Evolutionary conservation across 164 flowering plant genomes (phyloP).

Genomic region (Berberis vulgaris): DNA sequence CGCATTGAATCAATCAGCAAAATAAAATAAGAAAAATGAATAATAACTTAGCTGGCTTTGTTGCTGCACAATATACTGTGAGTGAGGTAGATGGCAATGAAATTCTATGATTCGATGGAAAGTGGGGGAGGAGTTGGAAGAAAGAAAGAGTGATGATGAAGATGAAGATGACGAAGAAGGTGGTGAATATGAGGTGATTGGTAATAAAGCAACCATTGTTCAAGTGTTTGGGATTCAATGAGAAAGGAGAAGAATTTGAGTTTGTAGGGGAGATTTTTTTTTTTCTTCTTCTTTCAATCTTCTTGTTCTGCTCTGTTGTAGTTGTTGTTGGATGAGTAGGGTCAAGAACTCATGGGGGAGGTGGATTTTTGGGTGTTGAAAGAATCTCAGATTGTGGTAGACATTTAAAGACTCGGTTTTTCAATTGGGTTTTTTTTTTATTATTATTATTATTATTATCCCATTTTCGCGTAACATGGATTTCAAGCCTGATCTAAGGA

Average conservation of each 20-base stretch:
- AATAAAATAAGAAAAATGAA: not conserved
- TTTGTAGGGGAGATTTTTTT: not conserved
- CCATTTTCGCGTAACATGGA: too few species aligned
- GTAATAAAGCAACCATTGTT: slow-evolving; percentile 29
- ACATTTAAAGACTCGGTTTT: slow-evolving; percentile 8
- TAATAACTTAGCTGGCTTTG: slow-evolving; percentile 48
- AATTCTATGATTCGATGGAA: slow-evolving; percentile 11
- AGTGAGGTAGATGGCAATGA: slow-evolving; percentile 11
- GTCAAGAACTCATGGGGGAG: slow-evolving; percentile 4
- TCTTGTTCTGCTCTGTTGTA: not conserved
- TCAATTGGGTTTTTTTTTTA: too few species aligned
- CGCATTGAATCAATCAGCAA: not conserved
- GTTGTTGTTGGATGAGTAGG: not conserved
- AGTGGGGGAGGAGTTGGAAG: slow-evolving; percentile 10
- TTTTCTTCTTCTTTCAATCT: not conserved
- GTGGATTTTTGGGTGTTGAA: slow-evolving; percentile 12
- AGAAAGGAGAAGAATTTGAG: not conserved
- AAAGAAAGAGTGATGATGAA: slow-evolving; percentile 4
- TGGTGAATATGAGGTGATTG: slow-evolving; percentile 18
- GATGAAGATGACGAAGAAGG: slow-evolving; percentile 17
- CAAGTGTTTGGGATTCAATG: not conserved
- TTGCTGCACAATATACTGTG: slow-evolving; percentile 52
- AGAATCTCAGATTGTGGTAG: slow-evolving; percentile 63
- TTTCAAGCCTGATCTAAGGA: too few species aligned
- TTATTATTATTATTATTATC: too few species aligned